Evolutionary conservation across 768 basidiomycete species (phyloP).

Genomic region (Phylloporus arenicola): DNA sequence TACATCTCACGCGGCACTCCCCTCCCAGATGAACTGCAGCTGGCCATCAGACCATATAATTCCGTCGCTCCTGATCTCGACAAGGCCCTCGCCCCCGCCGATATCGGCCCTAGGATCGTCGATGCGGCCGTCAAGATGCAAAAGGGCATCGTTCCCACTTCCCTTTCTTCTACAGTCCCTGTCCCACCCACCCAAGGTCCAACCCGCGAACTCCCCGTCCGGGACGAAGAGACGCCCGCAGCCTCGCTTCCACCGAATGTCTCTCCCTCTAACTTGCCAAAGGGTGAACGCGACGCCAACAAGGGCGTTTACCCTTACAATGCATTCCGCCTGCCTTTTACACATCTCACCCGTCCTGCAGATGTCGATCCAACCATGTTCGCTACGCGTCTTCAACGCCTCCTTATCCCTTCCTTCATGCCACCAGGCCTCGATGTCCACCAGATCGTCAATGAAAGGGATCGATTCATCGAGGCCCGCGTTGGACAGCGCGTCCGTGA

Average conservation of each 20-base stretch:
- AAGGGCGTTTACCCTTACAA: conserved; percentile 92
- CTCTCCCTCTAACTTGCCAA: conserved; percentile 58
- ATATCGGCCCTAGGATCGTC: conserved; percentile 57
- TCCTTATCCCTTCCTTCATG: conserved; percentile 85
- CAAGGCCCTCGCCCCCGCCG: conserved; percentile 55
- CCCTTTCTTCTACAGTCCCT: conserved; percentile 24
- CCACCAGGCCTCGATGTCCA: conserved; percentile 91
- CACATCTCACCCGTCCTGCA: conserved; percentile 63
- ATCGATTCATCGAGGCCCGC: conserved; percentile 84
- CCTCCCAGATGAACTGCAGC: conserved; percentile 64
- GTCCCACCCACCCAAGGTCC: conserved; percentile 11
- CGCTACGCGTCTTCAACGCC: conserved; percentile 69
- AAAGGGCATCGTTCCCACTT: conserved; percentile 40
- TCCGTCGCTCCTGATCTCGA: conserved; percentile 58
- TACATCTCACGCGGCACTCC: conserved; percentile 59
- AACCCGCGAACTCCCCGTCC: conserved; percentile 35
- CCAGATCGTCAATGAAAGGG: conserved; percentile 85
- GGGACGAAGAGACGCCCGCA: conserved; percentile 50
- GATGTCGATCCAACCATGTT: conserved; percentile 58
- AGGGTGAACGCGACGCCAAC: conserved; percentile 72
- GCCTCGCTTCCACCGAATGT: conserved; percentile 29
- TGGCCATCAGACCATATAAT: conserved; percentile 62
- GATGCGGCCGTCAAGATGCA: conserved; percentile 73
- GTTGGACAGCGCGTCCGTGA: conserved; percentile 86
- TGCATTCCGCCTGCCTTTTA: conserved; percentile 79